These are phyloP conservation scores for Xylariomycetidae sp. DNA, from an alignment of 2,329 filamentous ascomycete species.

Conservation along the genomic window DNA sequence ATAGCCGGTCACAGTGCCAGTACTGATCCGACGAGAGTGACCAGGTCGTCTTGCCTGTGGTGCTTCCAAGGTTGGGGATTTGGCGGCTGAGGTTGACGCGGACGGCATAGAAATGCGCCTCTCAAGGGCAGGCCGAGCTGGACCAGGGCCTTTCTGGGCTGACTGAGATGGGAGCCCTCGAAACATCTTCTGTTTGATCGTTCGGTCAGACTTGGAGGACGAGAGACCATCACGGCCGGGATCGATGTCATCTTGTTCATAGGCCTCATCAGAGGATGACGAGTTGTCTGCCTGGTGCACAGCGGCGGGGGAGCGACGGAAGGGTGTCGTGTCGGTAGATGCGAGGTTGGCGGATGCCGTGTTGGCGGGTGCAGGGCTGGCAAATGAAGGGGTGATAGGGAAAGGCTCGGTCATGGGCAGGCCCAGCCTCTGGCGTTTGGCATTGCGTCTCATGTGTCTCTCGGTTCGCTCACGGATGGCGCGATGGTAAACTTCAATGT, in stretches of 20 bases:
- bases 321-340: too few species aligned
- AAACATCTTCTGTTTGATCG: conserved; percentile 18
- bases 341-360: too few species aligned
- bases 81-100: conserved; percentile 4
- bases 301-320: too few species aligned
- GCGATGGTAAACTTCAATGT: conserved; percentile 31
- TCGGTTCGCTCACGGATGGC: conserved; percentile 27
- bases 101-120: conserved; percentile 6
- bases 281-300: too few species aligned
- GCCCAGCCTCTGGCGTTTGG: conserved; percentile 34
- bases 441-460: conserved; percentile 39
- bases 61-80: conserved; percentile 2
- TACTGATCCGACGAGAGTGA: conserved; percentile 6
- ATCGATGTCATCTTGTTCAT: conserved; percentile 2
- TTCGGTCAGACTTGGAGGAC: too few species aligned
- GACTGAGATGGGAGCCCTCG: conserved; percentile 7
- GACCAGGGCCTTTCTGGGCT: conserved; percentile 2
- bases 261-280: not conserved
- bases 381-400: conserved; percentile 7
- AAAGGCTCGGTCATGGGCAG: conserved; percentile 20
- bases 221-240: too few species aligned
- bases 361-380: too few species aligned
- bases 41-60: conserved; percentile 5
- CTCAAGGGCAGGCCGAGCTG: conserved; percentile 2
- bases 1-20: conserved; percentile 25